Percentiles rank a stretch among this genome's conserved stretches.
These are phyloP conservation scores for Dipteronia sinensis DNA, from an alignment of 345 rosid genomes.

Conservation along the genomic window DNA sequence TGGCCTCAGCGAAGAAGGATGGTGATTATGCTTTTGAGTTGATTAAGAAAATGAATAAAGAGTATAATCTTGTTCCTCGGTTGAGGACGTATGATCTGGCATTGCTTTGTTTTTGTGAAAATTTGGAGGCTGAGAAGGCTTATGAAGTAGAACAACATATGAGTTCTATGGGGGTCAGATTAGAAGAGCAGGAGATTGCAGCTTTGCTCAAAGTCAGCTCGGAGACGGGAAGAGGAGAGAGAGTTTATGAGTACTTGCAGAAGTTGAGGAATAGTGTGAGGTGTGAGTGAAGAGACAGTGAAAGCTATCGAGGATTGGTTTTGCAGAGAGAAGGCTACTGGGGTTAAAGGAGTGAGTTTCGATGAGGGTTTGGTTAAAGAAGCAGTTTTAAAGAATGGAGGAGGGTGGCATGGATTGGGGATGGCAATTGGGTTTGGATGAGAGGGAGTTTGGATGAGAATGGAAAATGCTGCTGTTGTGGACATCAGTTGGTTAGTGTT, in stretches of 20 bases:
- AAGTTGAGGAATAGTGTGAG: conserved; percentile 63
- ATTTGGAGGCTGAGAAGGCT: conserved; percentile 64
- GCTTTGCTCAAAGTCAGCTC: conserved; percentile 74
- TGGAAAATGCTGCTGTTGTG: conserved; percentile 71
- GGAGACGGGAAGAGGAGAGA: conserved; percentile 47
- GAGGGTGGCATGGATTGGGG: conserved; percentile 96
- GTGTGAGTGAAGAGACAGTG: conserved; percentile 57
- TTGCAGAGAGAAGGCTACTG: conserved; percentile 34
- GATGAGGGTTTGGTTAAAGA: conserved; percentile 42
- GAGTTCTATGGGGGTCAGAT: conserved; percentile 44
- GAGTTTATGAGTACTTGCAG: conserved; percentile 77
- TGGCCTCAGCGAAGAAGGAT: conserved; percentile 76
- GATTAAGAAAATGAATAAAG: conserved; percentile 51
- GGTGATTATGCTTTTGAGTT: conserved; percentile 69
- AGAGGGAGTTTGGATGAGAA: conserved; percentile 48
- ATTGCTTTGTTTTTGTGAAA: conserved; percentile 69
- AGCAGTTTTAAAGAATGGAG: conserved; percentile 64
- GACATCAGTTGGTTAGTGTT: conserved; percentile 61
- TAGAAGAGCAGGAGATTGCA: conserved; percentile 69
- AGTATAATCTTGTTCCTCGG: conserved; percentile 52
- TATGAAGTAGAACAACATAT: conserved; percentile 83
- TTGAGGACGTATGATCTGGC: conserved; percentile 79
- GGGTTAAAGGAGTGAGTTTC: conserved; percentile 31
- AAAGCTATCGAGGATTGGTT: conserved; percentile 67
- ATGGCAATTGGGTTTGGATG: conserved; percentile 65